Evolutionary conservation across 495 filamentous ascomycete species (phyloP).

Genomic region (Talaromyces wortmannii): DNA sequence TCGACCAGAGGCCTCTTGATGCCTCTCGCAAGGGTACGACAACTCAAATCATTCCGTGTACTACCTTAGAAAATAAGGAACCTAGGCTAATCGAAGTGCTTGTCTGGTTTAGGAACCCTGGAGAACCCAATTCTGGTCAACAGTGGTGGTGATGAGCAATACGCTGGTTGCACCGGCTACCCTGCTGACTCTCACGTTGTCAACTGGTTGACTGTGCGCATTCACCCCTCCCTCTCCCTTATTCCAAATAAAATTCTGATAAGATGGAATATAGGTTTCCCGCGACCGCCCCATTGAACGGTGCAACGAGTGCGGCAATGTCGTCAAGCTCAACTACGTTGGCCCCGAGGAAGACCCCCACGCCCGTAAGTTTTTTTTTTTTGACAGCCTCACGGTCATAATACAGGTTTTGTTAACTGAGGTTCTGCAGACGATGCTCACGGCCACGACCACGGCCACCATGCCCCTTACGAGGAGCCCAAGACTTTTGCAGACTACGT

Average conservation of each 20-base stretch:
- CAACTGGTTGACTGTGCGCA: constrained; percentile 80
- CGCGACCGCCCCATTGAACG: constrained; percentile 87
- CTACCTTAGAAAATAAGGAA: neutral
- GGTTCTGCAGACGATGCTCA: constrained; percentile 30
- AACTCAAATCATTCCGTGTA: neutral
- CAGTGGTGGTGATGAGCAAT: constrained; percentile 91
- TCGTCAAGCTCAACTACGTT: constrained; percentile 95
- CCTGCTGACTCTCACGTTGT: constrained; percentile 88
- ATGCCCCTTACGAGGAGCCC: constrained; percentile 64
- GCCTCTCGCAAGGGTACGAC: constrained; percentile 72
- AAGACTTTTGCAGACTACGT: constrained; percentile 93
- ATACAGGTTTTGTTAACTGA: neutral
- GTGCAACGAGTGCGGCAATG: constrained; percentile 91
- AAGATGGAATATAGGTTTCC: constrained; percentile 51
- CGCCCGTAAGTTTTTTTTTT: constrained; percentile 29
- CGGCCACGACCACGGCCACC: constrained; percentile 41
- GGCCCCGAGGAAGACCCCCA: constrained; percentile 69
- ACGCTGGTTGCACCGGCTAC: constrained; percentile 89
- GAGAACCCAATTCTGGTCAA: constrained; percentile 84
- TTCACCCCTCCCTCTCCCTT: neutral
- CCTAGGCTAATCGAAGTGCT: constrained; percentile 3
- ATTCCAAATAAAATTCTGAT: neutral
- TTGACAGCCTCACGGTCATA: neutral
- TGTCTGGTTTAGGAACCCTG: constrained; percentile 60
- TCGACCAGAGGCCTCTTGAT: constrained; percentile 96